A percentile compares a stretch with the other conserved stretches of the same genome.
Conservation (phyloP, 164 flowering plant species). For the Stephania yunnanensis region DNA sequence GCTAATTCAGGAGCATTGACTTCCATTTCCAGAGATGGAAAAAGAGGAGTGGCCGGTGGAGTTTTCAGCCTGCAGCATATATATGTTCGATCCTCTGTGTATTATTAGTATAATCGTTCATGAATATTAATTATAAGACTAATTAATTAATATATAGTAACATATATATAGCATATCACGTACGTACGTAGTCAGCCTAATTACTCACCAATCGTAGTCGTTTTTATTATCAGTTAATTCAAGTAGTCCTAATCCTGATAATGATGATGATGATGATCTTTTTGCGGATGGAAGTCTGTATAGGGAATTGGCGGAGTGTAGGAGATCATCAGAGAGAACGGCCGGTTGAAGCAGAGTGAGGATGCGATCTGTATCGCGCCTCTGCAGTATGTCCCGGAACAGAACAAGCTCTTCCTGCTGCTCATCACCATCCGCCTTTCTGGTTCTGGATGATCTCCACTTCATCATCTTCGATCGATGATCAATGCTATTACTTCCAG, state of each 20-base stretch:
- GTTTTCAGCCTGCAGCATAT: conserved; percentile 47
- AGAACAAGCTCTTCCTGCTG: conserved; percentile 48
- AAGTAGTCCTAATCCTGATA: conserved; percentile 20
- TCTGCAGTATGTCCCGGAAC: conserved; percentile 47
- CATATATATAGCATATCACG: background rate
- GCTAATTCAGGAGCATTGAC: conserved; percentile 31
- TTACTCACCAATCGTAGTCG: conserved; percentile 52
- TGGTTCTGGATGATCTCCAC: background rate
- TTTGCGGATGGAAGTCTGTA: conserved; percentile 40
- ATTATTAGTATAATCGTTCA: no score
- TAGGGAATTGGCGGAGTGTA: conserved; percentile 24
- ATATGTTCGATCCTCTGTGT: no score
- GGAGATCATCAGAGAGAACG: conserved; percentile 39
- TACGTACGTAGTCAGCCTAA: background rate
- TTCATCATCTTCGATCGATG: no score
- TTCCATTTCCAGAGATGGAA: conserved; percentile 68
- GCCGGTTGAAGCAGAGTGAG: conserved; percentile 47
- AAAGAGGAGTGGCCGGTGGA: conserved; percentile 74
- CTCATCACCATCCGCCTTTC: conserved; percentile 14
- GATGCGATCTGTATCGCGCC: conserved; percentile 33
- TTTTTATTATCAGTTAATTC: conserved; percentile 33
- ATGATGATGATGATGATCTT: conserved; percentile 10
- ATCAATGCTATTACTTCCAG: background rate
- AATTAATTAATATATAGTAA: background rate
- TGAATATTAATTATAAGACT: background rate